Evolutionary conservation across 805 yeast species (phyloP).

Genomic region (Barnettozyma sp.): DNA sequence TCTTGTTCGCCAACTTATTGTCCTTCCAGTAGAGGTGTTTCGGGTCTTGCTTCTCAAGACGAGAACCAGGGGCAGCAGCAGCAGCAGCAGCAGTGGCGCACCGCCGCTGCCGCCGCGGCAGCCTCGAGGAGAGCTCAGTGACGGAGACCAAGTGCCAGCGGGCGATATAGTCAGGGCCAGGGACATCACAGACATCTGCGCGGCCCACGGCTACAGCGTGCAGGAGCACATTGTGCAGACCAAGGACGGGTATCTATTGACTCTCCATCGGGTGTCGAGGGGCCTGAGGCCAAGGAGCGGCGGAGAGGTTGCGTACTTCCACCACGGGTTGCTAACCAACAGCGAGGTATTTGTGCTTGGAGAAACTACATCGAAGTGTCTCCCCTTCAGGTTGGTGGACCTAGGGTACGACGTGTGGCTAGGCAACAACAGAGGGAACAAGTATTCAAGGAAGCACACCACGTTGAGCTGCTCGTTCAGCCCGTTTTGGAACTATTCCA

Average conservation of each 20-base stretch:
- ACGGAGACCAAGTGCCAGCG: too few relatives aligned
- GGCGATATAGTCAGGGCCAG: too few relatives aligned
- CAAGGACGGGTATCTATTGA: conserved; percentile 66
- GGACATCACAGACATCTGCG: conserved; percentile 8
- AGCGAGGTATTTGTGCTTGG: conserved; percentile 57
- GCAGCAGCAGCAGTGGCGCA: too few relatives aligned
- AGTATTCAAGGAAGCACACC: conserved; percentile 78
- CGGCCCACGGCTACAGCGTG: conserved; percentile 50
- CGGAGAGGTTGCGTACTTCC: conserved; percentile 63
- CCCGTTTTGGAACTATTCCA: conserved; percentile 80
- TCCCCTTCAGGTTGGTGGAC: conserved; percentile 74
- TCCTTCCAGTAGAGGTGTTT: conserved; percentile 2
- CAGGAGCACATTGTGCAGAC: conserved; percentile 78
- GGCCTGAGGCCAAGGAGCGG: conserved; percentile 34
- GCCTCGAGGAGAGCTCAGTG: too few relatives aligned
- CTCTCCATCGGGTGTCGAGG: conserved; percentile 52
- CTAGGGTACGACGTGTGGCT: conserved; percentile 92
- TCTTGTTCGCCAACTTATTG: not conserved
- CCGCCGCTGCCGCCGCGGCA: too few relatives aligned
- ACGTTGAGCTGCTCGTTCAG: conserved; percentile 32
- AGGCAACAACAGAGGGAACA: conserved; percentile 90
- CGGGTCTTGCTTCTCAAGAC: not conserved
- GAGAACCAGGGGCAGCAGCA: too few relatives aligned
- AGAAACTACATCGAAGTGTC: conserved; percentile 40
- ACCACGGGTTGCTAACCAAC: conserved; percentile 82